Conservation (phyloP, 148 eudicot genomes). For the Dysphania ambrosioides region DNA sequence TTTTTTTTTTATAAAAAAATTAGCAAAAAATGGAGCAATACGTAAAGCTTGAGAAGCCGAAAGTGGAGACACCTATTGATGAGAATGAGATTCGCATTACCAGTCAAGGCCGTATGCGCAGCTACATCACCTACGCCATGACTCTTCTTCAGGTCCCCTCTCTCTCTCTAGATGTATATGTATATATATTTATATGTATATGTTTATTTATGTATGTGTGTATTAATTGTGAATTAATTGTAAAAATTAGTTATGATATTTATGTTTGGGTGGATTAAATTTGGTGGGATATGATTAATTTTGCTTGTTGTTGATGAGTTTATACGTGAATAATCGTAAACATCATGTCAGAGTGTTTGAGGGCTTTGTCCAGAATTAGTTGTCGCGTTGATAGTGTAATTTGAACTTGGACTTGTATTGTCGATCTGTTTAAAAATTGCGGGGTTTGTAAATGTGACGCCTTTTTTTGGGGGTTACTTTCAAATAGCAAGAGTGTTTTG, state of each 20-base stretch:
- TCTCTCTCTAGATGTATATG: too few species aligned
- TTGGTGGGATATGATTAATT: background rate
- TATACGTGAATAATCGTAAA: too few species aligned
- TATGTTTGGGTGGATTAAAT: background rate
- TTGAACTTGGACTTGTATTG: background rate
- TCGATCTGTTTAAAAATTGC: background rate
- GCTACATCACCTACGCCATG: slow-evolving; percentile 91
- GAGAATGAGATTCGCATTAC: slow-evolving; percentile 99
- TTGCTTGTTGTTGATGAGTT: background rate
- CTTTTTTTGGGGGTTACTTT: background rate
- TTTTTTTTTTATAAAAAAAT: background rate
- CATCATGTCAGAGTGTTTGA: too few species aligned
- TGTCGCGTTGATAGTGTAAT: background rate
- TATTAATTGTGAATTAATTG: background rate
- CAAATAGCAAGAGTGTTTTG: too few species aligned
- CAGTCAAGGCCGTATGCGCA: slow-evolving; percentile 94
- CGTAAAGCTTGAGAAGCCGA: slow-evolving; percentile 96
- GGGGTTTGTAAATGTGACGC: background rate
- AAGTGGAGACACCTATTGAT: slow-evolving; percentile 75
- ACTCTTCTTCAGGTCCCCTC: slow-evolving; percentile 82
- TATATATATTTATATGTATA: background rate
- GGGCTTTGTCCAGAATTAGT: too few species aligned
- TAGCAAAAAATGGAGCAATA: slow-evolving; percentile 93
- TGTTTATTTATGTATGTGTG: background rate
- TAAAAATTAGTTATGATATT: background rate